Percentiles rank a stretch among this genome's conserved stretches.
These are phyloP conservation scores for Amanita subjunquillea DNA, from an alignment of 768 basidiomycete species.

Conservation along the genomic window DNA sequence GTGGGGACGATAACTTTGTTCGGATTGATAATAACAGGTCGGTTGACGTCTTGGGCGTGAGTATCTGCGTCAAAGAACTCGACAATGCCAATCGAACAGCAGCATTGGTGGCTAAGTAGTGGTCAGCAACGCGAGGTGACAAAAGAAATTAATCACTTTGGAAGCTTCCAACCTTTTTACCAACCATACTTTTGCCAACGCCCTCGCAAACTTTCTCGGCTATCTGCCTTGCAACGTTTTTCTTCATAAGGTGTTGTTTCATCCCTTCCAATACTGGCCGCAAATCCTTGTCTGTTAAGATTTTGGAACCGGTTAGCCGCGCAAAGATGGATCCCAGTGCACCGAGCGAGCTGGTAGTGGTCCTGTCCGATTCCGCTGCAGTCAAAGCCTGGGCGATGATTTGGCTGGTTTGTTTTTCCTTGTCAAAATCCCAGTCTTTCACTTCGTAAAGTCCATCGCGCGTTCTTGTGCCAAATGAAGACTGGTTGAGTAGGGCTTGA, in stretches of 20 bases:
- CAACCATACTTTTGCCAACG: slow-evolving; percentile 83
- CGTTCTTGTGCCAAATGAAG: slow-evolving; percentile 69
- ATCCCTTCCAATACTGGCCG: slow-evolving; percentile 85
- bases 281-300: slow-evolving; percentile 73
- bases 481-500: slow-evolving; percentile 52
- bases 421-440: slow-evolving; percentile 73
- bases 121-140: slow-evolving; percentile 7
- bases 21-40: slow-evolving; percentile 90
- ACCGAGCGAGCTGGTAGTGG: slow-evolving; percentile 37
- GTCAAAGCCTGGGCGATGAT: slow-evolving; percentile 46
- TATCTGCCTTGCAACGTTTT: slow-evolving; percentile 96
- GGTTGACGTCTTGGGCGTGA: slow-evolving; percentile 96
- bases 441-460: slow-evolving; percentile 59
- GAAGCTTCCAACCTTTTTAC: slow-evolving; percentile 85
- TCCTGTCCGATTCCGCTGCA: slow-evolving; percentile 22
- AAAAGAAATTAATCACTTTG: slow-evolving; percentile 42
- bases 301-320: slow-evolving; percentile 76
- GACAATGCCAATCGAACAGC: slow-evolving; percentile 81
- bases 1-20: slow-evolving; percentile 68
- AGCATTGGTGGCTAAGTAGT: slow-evolving; percentile 58
- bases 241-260: slow-evolving; percentile 97
- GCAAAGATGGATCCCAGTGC: slow-evolving; percentile 74
- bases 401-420: slow-evolving; percentile 21
- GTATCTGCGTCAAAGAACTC: slow-evolving; percentile 79
- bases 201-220: slow-evolving; percentile 91